Evolutionary conservation across 805 yeast genomes (phyloP).

Genomic region (Cyberlindnera amylophila): DNA sequence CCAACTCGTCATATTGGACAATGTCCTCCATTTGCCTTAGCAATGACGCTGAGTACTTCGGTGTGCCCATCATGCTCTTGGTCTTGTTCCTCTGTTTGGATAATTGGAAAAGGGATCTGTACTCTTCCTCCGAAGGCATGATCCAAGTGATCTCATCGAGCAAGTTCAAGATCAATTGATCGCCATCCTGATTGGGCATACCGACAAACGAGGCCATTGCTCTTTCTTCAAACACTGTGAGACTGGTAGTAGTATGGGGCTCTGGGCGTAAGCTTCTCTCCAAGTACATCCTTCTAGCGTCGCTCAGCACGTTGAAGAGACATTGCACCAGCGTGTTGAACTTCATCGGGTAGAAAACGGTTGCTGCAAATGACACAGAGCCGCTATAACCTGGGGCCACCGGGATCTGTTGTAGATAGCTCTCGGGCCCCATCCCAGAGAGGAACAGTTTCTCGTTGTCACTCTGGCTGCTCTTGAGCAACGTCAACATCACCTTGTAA

Average conservation of each 20-base stretch:
- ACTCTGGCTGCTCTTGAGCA: neutral
- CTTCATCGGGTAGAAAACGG: neutral
- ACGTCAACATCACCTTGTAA: neutral
- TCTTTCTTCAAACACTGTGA: slow-evolving; percentile 1
- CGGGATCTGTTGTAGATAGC: neutral
- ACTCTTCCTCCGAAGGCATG: neutral
- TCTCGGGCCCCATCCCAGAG: neutral
- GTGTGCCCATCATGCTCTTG: neutral
- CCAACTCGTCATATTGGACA: neutral
- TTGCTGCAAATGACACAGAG: neutral
- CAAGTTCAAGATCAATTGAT: neutral
- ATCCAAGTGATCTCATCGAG: neutral
- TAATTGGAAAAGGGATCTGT: neutral
- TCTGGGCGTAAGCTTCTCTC: no score
- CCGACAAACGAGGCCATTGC: slow-evolving; percentile 1
- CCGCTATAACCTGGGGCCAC: neutral
- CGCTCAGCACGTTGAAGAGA: neutral
- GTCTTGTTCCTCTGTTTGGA: neutral
- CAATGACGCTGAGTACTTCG: neutral
- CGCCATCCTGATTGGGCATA: neutral
- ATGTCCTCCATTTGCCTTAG: neutral
- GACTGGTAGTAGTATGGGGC: no score
- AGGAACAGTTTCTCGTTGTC: neutral
- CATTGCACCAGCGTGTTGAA: neutral
- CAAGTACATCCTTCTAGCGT: neutral